Evolutionary conservation across 306 rosid species (phyloP).

Genomic region (Dicorynia guianensis): DNA sequence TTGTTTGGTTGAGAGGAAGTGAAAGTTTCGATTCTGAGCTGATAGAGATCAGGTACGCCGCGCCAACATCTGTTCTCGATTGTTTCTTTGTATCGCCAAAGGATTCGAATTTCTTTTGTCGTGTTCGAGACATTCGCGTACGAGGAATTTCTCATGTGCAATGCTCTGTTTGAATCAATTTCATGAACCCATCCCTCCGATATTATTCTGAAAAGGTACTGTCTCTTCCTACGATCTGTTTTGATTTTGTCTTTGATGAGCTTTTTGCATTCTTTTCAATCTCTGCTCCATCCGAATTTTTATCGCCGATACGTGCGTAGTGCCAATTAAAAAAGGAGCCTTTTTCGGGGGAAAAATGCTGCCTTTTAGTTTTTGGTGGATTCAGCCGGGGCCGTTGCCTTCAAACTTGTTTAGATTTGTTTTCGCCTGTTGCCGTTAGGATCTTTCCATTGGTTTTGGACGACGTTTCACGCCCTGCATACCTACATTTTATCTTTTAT

Average conservation of each 20-base stretch:
- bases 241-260: neutral
- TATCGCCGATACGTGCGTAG: neutral
- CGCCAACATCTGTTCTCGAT: neutral
- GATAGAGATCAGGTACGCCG: constrained; percentile 6
- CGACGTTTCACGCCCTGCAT: neutral
- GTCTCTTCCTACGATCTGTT: neutral
- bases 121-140: neutral
- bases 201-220: neutral
- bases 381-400: neutral
- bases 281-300: neutral
- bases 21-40: neutral
- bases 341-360: neutral
- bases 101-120: neutral
- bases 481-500: neutral
- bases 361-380: constrained; percentile 19
- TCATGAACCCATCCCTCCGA: neutral
- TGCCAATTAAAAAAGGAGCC: constrained; percentile 1
- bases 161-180: neutral
- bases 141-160: neutral
- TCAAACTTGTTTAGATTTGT: neutral
- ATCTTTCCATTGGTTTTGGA: neutral
- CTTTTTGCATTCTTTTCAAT: neutral
- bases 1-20: neutral
- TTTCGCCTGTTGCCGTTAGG: neutral
- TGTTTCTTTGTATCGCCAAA: neutral